Conservation (phyloP, 2,329 filamentous ascomycete species). For the Pyricularia pennisetigena region DNA sequence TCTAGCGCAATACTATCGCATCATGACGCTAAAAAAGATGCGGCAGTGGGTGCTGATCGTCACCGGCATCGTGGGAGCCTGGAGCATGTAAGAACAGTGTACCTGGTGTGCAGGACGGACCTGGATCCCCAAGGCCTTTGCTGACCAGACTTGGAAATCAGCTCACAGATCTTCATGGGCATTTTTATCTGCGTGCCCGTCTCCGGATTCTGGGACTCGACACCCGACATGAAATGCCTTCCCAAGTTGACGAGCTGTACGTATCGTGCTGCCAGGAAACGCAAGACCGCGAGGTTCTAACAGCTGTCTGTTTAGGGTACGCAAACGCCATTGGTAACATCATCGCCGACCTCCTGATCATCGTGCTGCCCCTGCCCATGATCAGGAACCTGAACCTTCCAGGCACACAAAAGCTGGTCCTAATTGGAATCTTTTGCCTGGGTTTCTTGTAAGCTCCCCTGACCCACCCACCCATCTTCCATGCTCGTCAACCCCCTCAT, state of each 20-base stretch:
- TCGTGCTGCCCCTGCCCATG: slow-evolving; percentile 24
- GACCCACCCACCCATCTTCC: too few relatives aligned
- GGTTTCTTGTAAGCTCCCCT: slow-evolving; percentile 21
- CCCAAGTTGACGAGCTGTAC: slow-evolving; percentile 20
- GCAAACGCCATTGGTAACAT: slow-evolving; percentile 27
- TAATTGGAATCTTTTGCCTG: slow-evolving; percentile 26
- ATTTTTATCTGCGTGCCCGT: slow-evolving; percentile 25
- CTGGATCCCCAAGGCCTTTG: too few relatives aligned
- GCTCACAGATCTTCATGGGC: slow-evolving; percentile 9
- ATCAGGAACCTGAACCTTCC: slow-evolving; percentile 14
- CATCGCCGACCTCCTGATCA: slow-evolving; percentile 24
- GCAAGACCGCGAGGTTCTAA: neutral
- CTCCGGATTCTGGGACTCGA: slow-evolving; percentile 22
- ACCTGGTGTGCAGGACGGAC: neutral
- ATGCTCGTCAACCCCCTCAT: too few relatives aligned
- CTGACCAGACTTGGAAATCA: neutral
- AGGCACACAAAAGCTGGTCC: slow-evolving; percentile 15
- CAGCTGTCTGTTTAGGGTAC: slow-evolving; percentile 13
- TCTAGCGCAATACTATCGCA: slow-evolving; percentile 26
- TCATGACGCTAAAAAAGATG: slow-evolving; percentile 20
- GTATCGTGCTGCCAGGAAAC: neutral
- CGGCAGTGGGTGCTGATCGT: neutral
- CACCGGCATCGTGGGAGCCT: neutral
- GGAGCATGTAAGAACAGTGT: neutral
- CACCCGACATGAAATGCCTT: slow-evolving; percentile 19